Conservation (phyloP, 1,284 basidiomycete species). For the Fistulinella staudtii region DNA sequence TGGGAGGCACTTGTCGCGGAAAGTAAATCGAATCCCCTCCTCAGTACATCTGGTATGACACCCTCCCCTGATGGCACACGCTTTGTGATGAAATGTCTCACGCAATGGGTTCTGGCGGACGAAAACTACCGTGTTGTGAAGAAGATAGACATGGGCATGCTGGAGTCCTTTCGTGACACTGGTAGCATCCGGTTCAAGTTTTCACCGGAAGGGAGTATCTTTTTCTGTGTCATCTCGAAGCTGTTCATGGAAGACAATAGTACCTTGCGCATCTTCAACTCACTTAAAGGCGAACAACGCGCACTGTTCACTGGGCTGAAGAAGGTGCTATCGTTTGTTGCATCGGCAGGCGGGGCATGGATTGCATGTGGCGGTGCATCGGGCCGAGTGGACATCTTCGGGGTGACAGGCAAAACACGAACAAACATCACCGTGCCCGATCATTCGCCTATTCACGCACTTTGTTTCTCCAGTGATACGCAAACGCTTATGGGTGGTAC, state of each 20-base stretch:
- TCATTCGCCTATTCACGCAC: not conserved
- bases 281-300: slow-evolving; percentile 9
- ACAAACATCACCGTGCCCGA: not conserved
- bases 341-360: slow-evolving; percentile 11
- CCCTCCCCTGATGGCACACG: slow-evolving; percentile 13
- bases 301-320: slow-evolving; percentile 13
- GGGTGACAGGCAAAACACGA: not conserved
- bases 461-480: slow-evolving; percentile 14
- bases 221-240: slow-evolving; percentile 2
- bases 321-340: slow-evolving; percentile 2
- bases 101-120: slow-evolving; percentile 11
- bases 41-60: not conserved
- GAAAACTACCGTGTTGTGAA: slow-evolving; percentile 8
- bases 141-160: slow-evolving; percentile 9
- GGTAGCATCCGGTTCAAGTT: slow-evolving; percentile 11
- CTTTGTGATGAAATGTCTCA: slow-evolving; percentile 3
- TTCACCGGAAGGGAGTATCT: slow-evolving; percentile 13
- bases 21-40: slow-evolving; percentile 1
- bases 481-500: slow-evolving; percentile 16
- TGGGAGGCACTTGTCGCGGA: slow-evolving; percentile 5
- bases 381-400: slow-evolving; percentile 13
- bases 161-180: not conserved
- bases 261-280: slow-evolving; percentile 12
- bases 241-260: slow-evolving; percentile 9
- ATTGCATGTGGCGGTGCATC: slow-evolving; percentile 12